These are phyloP conservation scores for Mortierella alpina DNA, from an alignment of 192 early-diverging fungal genomes.

Conservation along the genomic window DNA sequence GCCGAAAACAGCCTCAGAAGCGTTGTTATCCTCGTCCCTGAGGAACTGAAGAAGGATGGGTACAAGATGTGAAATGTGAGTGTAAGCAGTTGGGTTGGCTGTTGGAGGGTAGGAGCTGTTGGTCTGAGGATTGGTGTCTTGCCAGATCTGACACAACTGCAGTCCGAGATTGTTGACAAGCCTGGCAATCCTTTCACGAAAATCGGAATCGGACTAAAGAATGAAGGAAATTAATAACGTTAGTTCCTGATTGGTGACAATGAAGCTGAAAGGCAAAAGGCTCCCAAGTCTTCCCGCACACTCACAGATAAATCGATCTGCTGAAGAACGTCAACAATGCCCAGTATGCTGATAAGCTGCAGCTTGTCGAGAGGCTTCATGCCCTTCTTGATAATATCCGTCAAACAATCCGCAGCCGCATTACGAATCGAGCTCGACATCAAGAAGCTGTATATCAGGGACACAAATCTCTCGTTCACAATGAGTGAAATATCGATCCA, in stretches of 20 bases:
- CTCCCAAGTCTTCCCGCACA: neutral
- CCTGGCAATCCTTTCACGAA: conserved; percentile 76
- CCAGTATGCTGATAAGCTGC: conserved; percentile 76
- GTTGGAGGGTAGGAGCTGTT: conserved; percentile 46
- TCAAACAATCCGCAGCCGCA: conserved; percentile 85
- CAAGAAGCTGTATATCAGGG: conserved; percentile 80
- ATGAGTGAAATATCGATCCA: conserved; percentile 97
- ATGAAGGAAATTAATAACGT: neutral
- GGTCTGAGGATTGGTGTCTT: conserved; percentile 53
- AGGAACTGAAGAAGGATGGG: conserved; percentile 85
- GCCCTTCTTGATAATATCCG: conserved; percentile 89
- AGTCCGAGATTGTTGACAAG: conserved; percentile 80
- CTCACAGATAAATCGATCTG: conserved; percentile 39
- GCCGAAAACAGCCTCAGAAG: conserved; percentile 77
- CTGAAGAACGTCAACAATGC: conserved; percentile 43
- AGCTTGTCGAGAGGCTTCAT: conserved; percentile 94
- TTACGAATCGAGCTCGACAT: conserved; percentile 68
- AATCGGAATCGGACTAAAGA: conserved; percentile 65
- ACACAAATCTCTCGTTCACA: conserved; percentile 84
- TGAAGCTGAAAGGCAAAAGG: neutral
- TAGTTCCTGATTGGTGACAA: neutral
- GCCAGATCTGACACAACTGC: conserved; percentile 76
- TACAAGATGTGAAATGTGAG: conserved; percentile 78
- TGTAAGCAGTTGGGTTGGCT: conserved; percentile 64
- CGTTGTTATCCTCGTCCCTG: conserved; percentile 86